Evolutionary conservation across 768 basidiomycete genomes (phyloP).

Genomic region (Leccinum broughii): DNA sequence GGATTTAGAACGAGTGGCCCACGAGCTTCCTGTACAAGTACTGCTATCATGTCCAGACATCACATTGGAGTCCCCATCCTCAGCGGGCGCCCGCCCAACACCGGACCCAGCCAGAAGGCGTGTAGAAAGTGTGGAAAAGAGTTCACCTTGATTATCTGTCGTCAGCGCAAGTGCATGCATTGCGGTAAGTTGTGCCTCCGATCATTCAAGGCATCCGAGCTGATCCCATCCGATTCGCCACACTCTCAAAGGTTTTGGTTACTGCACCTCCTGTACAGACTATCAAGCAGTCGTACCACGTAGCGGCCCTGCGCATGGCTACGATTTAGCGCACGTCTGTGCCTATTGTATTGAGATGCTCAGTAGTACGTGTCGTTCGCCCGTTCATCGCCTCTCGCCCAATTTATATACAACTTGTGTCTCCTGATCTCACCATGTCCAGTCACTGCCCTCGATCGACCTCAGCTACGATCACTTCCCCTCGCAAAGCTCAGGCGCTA

Average conservation of each 20-base stretch:
- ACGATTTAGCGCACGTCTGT: slow-evolving; percentile 68
- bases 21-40: not conserved
- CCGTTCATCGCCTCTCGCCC: not conserved
- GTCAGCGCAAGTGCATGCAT: slow-evolving; percentile 69
- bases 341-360: slow-evolving; percentile 72
- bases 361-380: slow-evolving; percentile 46
- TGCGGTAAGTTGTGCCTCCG: slow-evolving; percentile 53
- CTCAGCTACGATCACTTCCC: slow-evolving; percentile 54
- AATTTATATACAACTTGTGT: not conserved
- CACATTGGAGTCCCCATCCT: slow-evolving; percentile 65
- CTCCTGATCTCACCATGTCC: not conserved
- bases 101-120: slow-evolving; percentile 29
- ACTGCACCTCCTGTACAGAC: slow-evolving; percentile 73
- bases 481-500: slow-evolving; percentile 69
- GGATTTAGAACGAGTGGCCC: not conserved
- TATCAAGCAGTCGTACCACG: slow-evolving; percentile 81
- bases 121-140: slow-evolving; percentile 77
- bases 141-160: slow-evolving; percentile 64
- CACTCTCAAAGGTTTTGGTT: slow-evolving; percentile 55
- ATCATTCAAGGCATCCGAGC: not conserved
- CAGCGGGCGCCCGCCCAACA: slow-evolving; percentile 56
- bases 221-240: not conserved
- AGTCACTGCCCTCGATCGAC: slow-evolving; percentile 72
- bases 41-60: slow-evolving; percentile 20
- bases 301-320: slow-evolving; percentile 48